Conservation (phyloP, 208 protist genomes). For the Acanthamoeba sp. region DNA sequence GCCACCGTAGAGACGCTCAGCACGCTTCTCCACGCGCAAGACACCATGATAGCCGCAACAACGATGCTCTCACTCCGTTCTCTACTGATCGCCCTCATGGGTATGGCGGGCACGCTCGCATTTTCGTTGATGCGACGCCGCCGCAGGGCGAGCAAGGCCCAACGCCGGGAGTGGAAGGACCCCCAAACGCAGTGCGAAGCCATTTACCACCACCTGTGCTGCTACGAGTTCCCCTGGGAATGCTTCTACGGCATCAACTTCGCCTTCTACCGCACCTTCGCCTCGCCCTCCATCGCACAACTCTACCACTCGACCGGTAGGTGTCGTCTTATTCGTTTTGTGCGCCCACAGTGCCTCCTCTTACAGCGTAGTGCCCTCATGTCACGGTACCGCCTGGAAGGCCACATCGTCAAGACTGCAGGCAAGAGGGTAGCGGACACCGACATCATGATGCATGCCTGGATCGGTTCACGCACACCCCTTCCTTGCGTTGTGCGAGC, state of each 20-base stretch:
- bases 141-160: background rate
- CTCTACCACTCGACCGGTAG: slow-evolving; percentile 4
- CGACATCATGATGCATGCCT: slow-evolving; percentile 30
- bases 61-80: too few species aligned
- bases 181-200: background rate
- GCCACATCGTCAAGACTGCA: background rate
- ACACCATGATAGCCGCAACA: background rate
- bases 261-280: slow-evolving; percentile 23
- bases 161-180: background rate
- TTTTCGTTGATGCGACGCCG: background rate
- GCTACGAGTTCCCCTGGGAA: slow-evolving; percentile 1
- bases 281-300: background rate
- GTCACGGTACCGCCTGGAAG: too few species aligned
- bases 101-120: background rate
- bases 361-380: too few species aligned
- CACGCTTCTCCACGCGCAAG: too few species aligned
- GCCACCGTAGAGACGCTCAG: too few species aligned
- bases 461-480: background rate
- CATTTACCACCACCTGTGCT: slow-evolving; percentile 24
- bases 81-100: background rate
- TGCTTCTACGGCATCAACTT: slow-evolving; percentile 39
- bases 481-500: background rate
- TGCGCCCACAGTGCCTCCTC: too few species aligned
- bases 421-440: background rate
- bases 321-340: too few species aligned